Base-by-base conservation (phyloP, 176 grass and related monocot genomes). In the Bonia amplexicaulis region DNA sequence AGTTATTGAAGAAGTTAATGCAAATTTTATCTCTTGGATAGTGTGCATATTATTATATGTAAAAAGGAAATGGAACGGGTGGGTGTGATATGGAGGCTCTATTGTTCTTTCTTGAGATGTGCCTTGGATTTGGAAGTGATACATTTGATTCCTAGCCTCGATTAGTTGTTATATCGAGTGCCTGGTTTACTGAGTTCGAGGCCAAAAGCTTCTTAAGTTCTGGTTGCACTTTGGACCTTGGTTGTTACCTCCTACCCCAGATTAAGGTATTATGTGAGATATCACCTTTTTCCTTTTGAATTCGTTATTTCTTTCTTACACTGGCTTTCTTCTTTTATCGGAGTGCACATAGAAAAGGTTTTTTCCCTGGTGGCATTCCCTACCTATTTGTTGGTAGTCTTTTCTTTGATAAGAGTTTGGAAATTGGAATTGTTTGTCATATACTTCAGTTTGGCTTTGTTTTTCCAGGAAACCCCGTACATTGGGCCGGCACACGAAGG, bases 41-140 rank as follows among this genome's bases (percentile, higher is more conserved):
- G 2, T 59, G 20, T 69, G 37, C 63, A 69, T 77, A 77, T 66
- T n/a, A 69, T 70, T 78, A 79, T 79, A 25, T 79, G 66, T 59
- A 49, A 70, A 69, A 71, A 16, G 25, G 2, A 39, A 61, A 39
- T 70, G 26, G 27, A 78, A 25, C 13, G 35, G 27, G 25, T 69
- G 19, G 14, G 51, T 22, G 7, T 69, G 29, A 46, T 85, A 78
- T 47, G 65, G 54, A 80, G 66, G 44, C 39, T 45, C 22, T 60
- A 58, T 69, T 85, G 40, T 70, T 78, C 51, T 69, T 67, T 70
- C 52, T 15, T 12, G 22, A 57, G 17, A 78, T 59, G 12, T 60
- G 23, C 16, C 57, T 77, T 69, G 51, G 35, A 46, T 37, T 68
- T 44, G 48, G 12, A 85, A 69, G 52, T 19, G n/a, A 41, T 20